Evolutionary conservation across 192 early-diverging fungal genomes (phyloP), one percentile per base, ranked within the genome.

Genomic region (Thamnidium elegans): DNA sequence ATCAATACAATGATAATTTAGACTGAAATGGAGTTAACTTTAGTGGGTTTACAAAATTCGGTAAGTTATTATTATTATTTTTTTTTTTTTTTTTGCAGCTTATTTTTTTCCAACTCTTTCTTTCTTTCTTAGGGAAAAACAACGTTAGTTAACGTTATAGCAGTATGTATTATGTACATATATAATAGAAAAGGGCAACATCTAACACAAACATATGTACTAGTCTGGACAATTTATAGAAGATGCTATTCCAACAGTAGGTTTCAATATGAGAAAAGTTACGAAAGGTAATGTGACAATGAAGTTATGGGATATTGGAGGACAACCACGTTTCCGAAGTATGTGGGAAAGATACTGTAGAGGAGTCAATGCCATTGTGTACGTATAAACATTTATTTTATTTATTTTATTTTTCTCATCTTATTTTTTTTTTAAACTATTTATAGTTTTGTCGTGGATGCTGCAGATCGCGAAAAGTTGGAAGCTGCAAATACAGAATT

Each of bases 251-350:
- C 97, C 97, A 3, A 99, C 97, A 6, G 94, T 99, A 20, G 97
- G 97, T 10, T 99, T 98, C 75, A 98, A 98, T 73, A 99, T 99
- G 97, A 85, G 96, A 67, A 98, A 90, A 69, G 89, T 93, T 42
- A 88, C 89, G 9, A 91, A 92, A 81, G 90, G 92, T 65, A 93
- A 92, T 52, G 94, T 99, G 32, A 92, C 90, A 14, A 97, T 99
- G 94, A 98, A 98, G 74, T 78, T 99, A 62, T 99, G 97, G 97
- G 97, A 99, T 78, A 87, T 99, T 74, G 97, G 97, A 45, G 97
- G 97, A 9, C 97, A 99, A 73, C 91, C 96, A 50, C 79, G 97
- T 64, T 98, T 99, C 79, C 75, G 97, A 50, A 93, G 89, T 76
- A 99, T 98, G 96, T 99, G 97, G 89, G 88, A 90, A 66, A 74